Evolutionary conservation across 2,329 filamentous ascomycete species (phyloP).

Genomic region (Zasmidium citrigriseum): DNA sequence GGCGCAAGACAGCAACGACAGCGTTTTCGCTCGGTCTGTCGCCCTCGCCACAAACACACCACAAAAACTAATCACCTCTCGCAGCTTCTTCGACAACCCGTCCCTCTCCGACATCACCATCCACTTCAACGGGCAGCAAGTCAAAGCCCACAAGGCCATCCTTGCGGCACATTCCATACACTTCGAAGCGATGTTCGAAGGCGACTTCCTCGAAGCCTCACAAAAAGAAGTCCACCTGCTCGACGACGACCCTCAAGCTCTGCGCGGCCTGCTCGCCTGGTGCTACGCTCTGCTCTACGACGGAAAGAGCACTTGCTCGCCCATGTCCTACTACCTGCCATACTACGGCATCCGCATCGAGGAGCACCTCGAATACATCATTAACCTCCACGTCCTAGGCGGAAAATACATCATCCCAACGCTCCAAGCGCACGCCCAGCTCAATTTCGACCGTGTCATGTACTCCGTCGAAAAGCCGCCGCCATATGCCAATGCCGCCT

Average conservation of each 20-base stretch:
- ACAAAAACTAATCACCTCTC: neutral
- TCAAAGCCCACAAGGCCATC: constrained; percentile 1
- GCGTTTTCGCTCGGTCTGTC: neutral
- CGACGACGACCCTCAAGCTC: neutral
- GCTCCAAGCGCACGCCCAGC: neutral
- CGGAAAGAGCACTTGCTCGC: neutral
- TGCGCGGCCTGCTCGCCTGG: constrained; percentile 1
- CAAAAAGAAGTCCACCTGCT: neutral
- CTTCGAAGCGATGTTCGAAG: neutral
- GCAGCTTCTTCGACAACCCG: neutral
- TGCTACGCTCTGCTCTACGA: constrained; percentile 1
- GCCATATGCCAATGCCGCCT: neutral
- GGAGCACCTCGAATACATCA: neutral
- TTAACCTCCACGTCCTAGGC: neutral
- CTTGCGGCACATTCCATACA: neutral
- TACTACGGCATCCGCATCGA: neutral
- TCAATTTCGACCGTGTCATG: neutral
- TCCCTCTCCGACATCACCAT: neutral
- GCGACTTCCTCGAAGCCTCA: neutral
- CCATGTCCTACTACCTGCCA: neutral
- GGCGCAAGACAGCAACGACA: neutral
- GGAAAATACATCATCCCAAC: neutral
- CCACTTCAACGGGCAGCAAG: neutral
- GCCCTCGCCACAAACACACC: too few relatives aligned
- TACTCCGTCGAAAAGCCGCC: neutral